Percentiles rank a stretch among this genome's conserved stretches.
These are phyloP conservation scores for Aspergillus tamarii DNA, from an alignment of 2,329 filamentous ascomycete genomes.

Conservation along the genomic window DNA sequence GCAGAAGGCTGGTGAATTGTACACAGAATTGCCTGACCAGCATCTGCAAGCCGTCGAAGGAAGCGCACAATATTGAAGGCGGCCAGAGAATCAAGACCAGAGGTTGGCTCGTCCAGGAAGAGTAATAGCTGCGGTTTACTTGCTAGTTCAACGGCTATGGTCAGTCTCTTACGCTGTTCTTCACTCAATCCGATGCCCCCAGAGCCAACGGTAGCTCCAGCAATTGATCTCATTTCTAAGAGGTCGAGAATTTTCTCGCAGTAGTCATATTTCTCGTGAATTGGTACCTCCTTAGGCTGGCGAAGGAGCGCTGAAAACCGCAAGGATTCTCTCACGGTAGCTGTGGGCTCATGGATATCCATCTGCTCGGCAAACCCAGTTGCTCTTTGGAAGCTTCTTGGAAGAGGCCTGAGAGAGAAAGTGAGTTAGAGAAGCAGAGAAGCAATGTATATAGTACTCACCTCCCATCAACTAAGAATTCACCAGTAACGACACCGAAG, in stretches of 20 bases:
- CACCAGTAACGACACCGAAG: slow-evolving; percentile 48
- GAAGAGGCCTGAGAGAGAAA: slow-evolving; percentile 36
- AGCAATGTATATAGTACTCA: slow-evolving; percentile 21
- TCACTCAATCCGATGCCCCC: slow-evolving; percentile 63
- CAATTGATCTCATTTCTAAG: slow-evolving; percentile 69
- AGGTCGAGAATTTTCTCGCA: slow-evolving; percentile 70
- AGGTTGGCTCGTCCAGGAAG: slow-evolving; percentile 67
- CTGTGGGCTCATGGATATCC: slow-evolving; percentile 68
- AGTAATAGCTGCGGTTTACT: slow-evolving; percentile 64
- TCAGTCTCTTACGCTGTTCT: slow-evolving; percentile 70
- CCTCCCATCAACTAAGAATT: slow-evolving; percentile 51
- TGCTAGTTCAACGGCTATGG: slow-evolving; percentile 65
- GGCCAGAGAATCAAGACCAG: slow-evolving; percentile 69
- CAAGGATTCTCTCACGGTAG: slow-evolving; percentile 68
- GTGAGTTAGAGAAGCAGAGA: not conserved
- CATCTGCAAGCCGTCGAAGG: slow-evolving; percentile 65
- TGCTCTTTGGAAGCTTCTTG: slow-evolving; percentile 55
- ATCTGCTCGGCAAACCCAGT: slow-evolving; percentile 65
- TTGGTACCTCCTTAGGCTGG: slow-evolving; percentile 60
- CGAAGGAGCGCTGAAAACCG: slow-evolving; percentile 68
- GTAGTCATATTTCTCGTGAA: slow-evolving; percentile 67
- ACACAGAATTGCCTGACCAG: slow-evolving; percentile 85
- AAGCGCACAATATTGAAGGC: slow-evolving; percentile 68
- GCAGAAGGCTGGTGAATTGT: slow-evolving; percentile 91
- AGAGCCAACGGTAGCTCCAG: slow-evolving; percentile 65